Conservation (phyloP, 352 stramenopile genomes). For the Thraustotheca clavata region DNA sequence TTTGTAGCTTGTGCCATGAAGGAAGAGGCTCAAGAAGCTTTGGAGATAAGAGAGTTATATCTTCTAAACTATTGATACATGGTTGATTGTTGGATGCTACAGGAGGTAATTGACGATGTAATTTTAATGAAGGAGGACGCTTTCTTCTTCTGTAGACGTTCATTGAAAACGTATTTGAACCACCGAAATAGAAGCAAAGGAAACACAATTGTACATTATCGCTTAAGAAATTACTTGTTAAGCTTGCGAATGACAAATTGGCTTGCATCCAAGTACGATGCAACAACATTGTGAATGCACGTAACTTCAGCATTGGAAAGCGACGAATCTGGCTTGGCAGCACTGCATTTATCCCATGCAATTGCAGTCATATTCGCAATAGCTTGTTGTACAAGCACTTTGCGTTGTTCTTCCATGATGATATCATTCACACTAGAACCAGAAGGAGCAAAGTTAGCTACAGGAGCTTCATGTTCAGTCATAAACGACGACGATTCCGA, state of each 20-base stretch:
- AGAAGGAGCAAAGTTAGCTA: constrained; percentile 4
- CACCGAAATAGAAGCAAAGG: neutral
- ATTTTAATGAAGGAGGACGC: neutral
- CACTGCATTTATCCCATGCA: constrained; percentile 85
- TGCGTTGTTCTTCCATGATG: constrained; percentile 83
- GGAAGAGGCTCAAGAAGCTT: neutral
- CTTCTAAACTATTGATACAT: neutral
- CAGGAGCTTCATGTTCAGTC: neutral
- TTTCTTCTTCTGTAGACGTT: neutral
- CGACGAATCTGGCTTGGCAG: constrained; percentile 69
- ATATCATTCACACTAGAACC: constrained; percentile 30
- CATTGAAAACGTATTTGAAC: neutral
- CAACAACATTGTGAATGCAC: constrained; percentile 84
- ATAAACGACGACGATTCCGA: neutral
- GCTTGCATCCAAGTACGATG: constrained; percentile 82
- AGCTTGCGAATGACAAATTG: constrained; percentile 78
- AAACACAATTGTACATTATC: neutral
- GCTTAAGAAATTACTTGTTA: constrained; percentile 26
- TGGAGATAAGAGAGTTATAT: neutral
- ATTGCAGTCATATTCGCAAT: constrained; percentile 85
- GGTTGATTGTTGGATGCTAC: neutral
- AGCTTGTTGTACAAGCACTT: constrained; percentile 77
- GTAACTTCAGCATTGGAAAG: constrained; percentile 71
- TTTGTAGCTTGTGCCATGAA: constrained; percentile 3
- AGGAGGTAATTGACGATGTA: neutral